phyloP scores from a whole-genome alignment of 805 yeast genomes.

The Ogataea methylovora region DNA sequence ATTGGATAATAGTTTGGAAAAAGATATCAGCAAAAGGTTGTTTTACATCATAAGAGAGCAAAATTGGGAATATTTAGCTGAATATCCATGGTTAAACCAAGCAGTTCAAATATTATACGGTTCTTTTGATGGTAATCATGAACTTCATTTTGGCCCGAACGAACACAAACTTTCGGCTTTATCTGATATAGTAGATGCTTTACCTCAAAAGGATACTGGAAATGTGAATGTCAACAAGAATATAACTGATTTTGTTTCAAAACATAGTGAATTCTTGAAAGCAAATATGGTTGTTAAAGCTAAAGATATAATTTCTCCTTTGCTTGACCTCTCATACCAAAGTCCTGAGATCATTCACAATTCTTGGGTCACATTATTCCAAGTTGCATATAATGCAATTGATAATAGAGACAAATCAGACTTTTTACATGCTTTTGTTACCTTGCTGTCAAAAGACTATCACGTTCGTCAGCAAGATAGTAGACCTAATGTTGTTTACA shows the following conservation, averaged over 20 bases:
- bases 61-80: slow-evolving; percentile 94
- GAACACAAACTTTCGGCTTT: slow-evolving; percentile 51
- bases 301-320: slow-evolving; percentile 57
- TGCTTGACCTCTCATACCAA: slow-evolving; percentile 75
- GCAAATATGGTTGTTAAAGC: slow-evolving; percentile 34
- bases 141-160: slow-evolving; percentile 35
- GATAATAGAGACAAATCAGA: slow-evolving; percentile 78
- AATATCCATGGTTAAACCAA: slow-evolving; percentile 91
- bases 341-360: slow-evolving; percentile 72
- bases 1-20: slow-evolving; percentile 69
- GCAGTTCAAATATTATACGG: slow-evolving; percentile 84
- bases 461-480: slow-evolving; percentile 85
- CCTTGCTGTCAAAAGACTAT: slow-evolving; percentile 80
- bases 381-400: slow-evolving; percentile 66
- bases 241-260: slow-evolving; percentile 11
- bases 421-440: slow-evolving; percentile 72
- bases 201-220: slow-evolving; percentile 9
- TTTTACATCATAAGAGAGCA: slow-evolving; percentile 90
- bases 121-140: slow-evolving; percentile 49
- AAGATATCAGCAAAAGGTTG: slow-evolving; percentile 68
- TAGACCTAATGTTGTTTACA: slow-evolving; percentile 80
- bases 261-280: slow-evolving; percentile 18
- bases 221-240: slow-evolving; percentile 12
- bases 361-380: slow-evolving; percentile 82
- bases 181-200: slow-evolving; percentile 31